These are phyloP conservation scores for Yarrowia osloensis DNA, from an alignment of 805 yeast species.

Conservation along the genomic window DNA sequence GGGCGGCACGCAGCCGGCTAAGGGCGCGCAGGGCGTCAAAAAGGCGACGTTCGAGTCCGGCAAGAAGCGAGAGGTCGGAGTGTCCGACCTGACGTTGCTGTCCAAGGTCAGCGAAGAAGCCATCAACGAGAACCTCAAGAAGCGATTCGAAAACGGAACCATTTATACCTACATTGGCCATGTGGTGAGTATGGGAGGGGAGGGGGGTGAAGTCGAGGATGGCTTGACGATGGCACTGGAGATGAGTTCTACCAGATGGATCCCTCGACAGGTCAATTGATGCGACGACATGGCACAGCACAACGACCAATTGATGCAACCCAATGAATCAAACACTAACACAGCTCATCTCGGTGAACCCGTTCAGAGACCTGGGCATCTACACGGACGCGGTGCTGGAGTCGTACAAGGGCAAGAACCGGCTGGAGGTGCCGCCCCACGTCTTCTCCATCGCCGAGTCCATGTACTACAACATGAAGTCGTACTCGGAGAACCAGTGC, in stretches of 20 bases:
- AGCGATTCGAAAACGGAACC: conserved; percentile 83
- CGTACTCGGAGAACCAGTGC: conserved; percentile 93
- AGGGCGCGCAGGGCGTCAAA: conserved; percentile 57
- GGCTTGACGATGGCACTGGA: not conserved
- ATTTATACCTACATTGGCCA: conserved; percentile 59
- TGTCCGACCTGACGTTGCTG: conserved; percentile 86
- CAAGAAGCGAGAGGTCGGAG: conserved; percentile 97
- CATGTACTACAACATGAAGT: conserved; percentile 92
- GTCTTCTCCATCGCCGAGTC: conserved; percentile 97
- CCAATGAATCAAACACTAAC: conserved; percentile 14
- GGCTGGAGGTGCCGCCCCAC: conserved; percentile 95
- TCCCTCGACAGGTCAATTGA: not conserved
- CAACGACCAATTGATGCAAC: not conserved
- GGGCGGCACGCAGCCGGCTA: conserved; percentile 51
- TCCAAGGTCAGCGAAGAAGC: conserved; percentile 88
- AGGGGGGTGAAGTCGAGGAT: too few species aligned
- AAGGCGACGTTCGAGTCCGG: conserved; percentile 88
- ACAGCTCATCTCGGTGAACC: conserved; percentile 85
- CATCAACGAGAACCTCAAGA: conserved; percentile 86
- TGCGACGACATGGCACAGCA: too few species aligned
- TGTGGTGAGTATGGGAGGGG: conserved; percentile 39
- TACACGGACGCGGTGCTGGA: conserved; percentile 78
- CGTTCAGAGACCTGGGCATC: conserved; percentile 94
- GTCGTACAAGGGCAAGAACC: conserved; percentile 83
- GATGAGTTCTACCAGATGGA: not conserved